Conservation (phyloP, 2,329 filamentous ascomycete species). For the Aureobasidium sp. region DNA sequence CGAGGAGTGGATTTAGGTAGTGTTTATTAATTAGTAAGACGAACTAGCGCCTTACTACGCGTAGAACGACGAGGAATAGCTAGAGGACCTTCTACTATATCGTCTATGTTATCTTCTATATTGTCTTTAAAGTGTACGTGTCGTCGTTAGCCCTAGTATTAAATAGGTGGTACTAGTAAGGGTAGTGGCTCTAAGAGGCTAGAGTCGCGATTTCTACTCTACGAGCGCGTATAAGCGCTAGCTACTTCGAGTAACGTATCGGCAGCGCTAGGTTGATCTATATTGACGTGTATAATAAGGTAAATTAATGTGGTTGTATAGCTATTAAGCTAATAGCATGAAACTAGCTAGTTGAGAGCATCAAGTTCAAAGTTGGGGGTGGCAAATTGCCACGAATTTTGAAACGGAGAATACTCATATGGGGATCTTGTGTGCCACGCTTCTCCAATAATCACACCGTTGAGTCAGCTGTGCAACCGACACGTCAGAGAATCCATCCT, state of each 20-base stretch:
- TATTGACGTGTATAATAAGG: too few species aligned
- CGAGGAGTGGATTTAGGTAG: not conserved
- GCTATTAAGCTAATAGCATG: too few species aligned
- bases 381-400: too few species aligned
- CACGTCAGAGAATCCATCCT: conserved; percentile 36
- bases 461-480: conserved; percentile 32
- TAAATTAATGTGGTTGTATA: too few species aligned
- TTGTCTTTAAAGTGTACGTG: not conserved
- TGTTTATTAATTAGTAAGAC: not conserved
- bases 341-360: too few species aligned
- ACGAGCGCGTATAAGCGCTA: too few species aligned
- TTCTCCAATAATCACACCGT: conserved; percentile 47
- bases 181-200: not conserved
- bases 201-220: too few species aligned
- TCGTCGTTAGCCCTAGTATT: not conserved
- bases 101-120: not conserved
- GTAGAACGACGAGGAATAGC: not conserved
- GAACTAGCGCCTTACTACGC: not conserved
- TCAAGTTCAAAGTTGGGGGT: too few species aligned
- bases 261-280: too few species aligned
- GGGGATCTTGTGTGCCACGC: conserved; percentile 38
- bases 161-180: not conserved
- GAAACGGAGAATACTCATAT: conserved; percentile 25
- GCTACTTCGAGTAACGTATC: too few species aligned
- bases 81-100: too few species aligned